Percentiles rank a stretch among this genome's conserved stretches.
phyloP scores from a whole-genome alignment of 352 stramenopile species.

The Pythium plurisporium region DNA sequence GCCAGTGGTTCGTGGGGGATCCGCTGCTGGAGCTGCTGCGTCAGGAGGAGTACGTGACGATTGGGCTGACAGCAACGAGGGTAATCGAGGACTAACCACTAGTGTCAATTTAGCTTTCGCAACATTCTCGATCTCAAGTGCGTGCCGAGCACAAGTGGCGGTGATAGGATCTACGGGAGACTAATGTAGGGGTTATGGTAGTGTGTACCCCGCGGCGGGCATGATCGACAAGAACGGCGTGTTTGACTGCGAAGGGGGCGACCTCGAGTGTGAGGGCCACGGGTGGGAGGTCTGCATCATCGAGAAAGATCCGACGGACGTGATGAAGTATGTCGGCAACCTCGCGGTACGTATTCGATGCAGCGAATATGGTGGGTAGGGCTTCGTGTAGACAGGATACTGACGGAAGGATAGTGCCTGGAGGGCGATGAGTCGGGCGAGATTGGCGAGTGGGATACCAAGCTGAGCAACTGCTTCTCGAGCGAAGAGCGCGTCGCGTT shows the following conservation, averaged over 20 bases:
- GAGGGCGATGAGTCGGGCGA: constrained; percentile 71
- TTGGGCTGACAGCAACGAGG: background rate
- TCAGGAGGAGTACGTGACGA: constrained; percentile 42
- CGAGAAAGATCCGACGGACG: constrained; percentile 64
- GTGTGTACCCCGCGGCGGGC: constrained; percentile 62
- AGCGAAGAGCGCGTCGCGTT: constrained; percentile 47
- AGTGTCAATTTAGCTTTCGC: constrained; percentile 38
- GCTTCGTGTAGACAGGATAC: too few relatives aligned
- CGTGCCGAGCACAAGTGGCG: background rate
- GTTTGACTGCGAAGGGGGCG: constrained; percentile 57
- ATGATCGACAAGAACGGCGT: constrained; percentile 62
- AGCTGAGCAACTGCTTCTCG: constrained; percentile 68
- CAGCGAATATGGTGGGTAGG: too few relatives aligned
- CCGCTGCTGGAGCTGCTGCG: constrained; percentile 67
- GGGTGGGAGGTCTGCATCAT: constrained; percentile 68
- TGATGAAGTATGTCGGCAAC: constrained; percentile 69
- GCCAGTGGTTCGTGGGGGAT: constrained; percentile 74
- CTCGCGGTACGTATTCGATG: constrained; percentile 48
- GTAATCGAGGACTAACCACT: background rate
- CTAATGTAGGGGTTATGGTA: constrained; percentile 17
- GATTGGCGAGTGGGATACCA: constrained; percentile 64
- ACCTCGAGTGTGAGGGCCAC: constrained; percentile 71
- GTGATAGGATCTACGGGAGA: background rate
- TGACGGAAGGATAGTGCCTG: too few relatives aligned
- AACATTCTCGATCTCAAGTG: constrained; percentile 70